Base-by-base conservation (phyloP, 441 rosid genomes). In the Erysimum cheiri region DNA sequence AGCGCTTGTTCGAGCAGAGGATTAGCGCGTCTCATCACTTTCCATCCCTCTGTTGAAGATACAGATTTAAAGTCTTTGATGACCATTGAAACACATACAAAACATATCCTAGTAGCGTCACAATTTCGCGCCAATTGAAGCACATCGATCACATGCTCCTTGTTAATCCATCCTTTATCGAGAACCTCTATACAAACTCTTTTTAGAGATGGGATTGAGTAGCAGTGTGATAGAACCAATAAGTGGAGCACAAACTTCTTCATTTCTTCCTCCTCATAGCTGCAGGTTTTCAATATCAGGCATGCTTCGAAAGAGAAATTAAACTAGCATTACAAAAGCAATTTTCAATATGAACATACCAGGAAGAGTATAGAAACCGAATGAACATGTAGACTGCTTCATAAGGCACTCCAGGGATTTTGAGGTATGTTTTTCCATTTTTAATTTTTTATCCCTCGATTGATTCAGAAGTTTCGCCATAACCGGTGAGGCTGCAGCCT, bases 11-110 rank as follows among this genome's bases (percentile, higher is more conserved):
- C 98, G 5, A 93, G 90, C 24, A 78, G 70, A 74, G 89, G 92
- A 75, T 85, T 77, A 56, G 77, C 73, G 17, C 72, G 78, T 80
- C 58, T 87, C 97, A 93, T 89, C 46, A 85, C 87, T 67, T 82
- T 91, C 98, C 97, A 91, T 50, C 95, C 97, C 39, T 93, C 96
- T 24, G 93, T 87, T 37, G 79, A 74, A 60, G 91, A 84, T 75
- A 91, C 62, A 69, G 86, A 78, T 81, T 85, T 88, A 69, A 91
- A 89, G 82, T 91, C 89, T 77, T 80, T 85, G 63, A 91, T 79
- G 52, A 87, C 73, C 88, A 83, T 80, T 24, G 83, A 87, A 22
- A 82, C 52, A 65, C 98, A 93, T 39, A 82, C 4, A 56, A 83
- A 80, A 77, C 79, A 71, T 47, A 91, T 90, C 61, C 89, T 84